Conservation (phyloP, 352 stramenopile genomes). For the Globisporangium ultimum region DNA sequence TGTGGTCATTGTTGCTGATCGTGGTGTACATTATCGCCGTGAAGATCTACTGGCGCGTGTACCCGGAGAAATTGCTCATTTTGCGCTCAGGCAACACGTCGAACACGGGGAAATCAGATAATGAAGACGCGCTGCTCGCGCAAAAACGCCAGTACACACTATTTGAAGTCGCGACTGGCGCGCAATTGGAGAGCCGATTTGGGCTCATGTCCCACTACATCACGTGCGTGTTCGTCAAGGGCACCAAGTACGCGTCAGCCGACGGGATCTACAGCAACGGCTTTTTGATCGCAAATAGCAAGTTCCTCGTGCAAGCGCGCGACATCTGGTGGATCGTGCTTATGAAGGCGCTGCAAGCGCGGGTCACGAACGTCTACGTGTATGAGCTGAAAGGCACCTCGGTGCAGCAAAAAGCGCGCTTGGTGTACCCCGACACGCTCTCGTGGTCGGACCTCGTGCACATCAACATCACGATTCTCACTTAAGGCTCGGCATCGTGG, state of each 20-base stretch:
- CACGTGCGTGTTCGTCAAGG: slow-evolving; percentile 9
- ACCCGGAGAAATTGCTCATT: slow-evolving; percentile 5
- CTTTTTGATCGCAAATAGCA: slow-evolving; percentile 36
- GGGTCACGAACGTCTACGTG: slow-evolving; percentile 1
- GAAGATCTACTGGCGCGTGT: slow-evolving; percentile 22
- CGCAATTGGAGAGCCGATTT: slow-evolving; percentile 19
- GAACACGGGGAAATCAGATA: not conserved
- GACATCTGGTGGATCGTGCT: slow-evolving; percentile 12
- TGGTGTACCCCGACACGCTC: slow-evolving; percentile 7
- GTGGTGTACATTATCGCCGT: slow-evolving; percentile 5
- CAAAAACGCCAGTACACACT: slow-evolving; percentile 21
- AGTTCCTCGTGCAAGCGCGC: slow-evolving; percentile 23
- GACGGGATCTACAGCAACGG: slow-evolving; percentile 26
- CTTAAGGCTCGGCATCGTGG: not conserved
- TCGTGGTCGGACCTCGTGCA: not conserved
- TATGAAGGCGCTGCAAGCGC: slow-evolving; percentile 11
- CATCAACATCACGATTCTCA: not conserved
- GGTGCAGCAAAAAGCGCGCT: slow-evolving; percentile 6
- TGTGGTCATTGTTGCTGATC: slow-evolving; percentile 1
- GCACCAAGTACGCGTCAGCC: slow-evolving; percentile 15
- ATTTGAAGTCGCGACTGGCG: slow-evolving; percentile 26
- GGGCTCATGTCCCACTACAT: slow-evolving; percentile 3
- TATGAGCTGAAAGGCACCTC: slow-evolving; percentile 1
- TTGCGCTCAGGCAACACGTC: not conserved
- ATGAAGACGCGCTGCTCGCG: slow-evolving; percentile 4